Evolutionary conservation across 2,329 filamentous ascomycete species (phyloP), one percentile per base, ranked within the genome.

Genomic region (Apiospora rasikravindrae): DNA sequence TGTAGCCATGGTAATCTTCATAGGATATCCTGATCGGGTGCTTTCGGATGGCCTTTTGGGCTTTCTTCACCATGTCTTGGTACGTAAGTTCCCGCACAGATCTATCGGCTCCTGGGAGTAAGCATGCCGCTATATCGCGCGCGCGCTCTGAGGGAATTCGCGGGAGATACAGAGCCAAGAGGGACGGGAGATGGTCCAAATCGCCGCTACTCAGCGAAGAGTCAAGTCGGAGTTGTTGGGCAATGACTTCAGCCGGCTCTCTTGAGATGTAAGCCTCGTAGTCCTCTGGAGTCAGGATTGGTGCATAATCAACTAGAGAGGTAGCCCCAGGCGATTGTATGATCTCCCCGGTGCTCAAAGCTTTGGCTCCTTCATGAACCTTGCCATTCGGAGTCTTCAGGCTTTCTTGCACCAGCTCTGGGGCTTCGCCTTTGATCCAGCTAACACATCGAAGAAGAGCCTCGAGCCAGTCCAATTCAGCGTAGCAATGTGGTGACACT

Each of bases 381-480:
- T n/a, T 37, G 19, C 37, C 53, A 11, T 16, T 16, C 16, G 53
- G 53, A 37, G 29, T 19, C 26, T 33, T 33, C 29, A 61, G 37
- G 53, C 53, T 33, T 16, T 61, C 53, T 37, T 61, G 53, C 10
- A 61, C 53, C 6, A 61, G 16, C 53, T 61, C 29, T 37, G 53
- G 53, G 29, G 53, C 53, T 22, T 61, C 29, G 53, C 53, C 44
- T 24, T 67, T 26, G n/a, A 67, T 51, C 70, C 70, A 71, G 22
- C 51, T 64, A 19, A 71, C 70, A 29, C 70, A 71, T 4, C 61
- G 61, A 13, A 67, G 45, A 37, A 47, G 45, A 5, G 61, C 42
- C 29, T 71, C 70, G 22, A 71, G 61, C 70, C 70, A 71, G 16
- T 71, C 61, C 29, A 71, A 13, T 33, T 71, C 70, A 4, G 45